These are phyloP conservation scores for Austroboletus niveus DNA, from an alignment of 1,284 basidiomycete genomes.

Conservation along the genomic window DNA sequence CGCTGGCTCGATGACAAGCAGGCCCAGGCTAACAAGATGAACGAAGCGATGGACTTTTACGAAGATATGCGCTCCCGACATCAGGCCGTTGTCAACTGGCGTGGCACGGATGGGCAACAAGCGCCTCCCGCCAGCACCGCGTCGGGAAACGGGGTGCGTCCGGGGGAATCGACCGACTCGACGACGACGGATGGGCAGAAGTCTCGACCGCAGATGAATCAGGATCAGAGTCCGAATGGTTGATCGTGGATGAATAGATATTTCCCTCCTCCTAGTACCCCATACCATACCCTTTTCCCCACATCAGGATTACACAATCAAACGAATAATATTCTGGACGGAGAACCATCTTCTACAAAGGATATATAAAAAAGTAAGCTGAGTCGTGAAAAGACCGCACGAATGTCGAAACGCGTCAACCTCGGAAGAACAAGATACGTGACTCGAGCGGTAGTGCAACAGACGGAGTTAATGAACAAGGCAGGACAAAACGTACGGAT, in stretches of 20 bases:
- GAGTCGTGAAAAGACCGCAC: constrained; percentile 19
- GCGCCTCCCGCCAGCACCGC: constrained; percentile 27
- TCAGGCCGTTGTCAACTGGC: constrained; percentile 55
- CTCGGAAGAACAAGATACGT: constrained; percentile 19
- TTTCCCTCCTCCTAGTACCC: constrained; percentile 10
- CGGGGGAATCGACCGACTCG: constrained; percentile 46
- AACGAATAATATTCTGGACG: constrained; percentile 31
- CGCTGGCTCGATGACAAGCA: constrained; percentile 96
- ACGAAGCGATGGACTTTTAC: constrained; percentile 84
- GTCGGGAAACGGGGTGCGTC: constrained; percentile 73
- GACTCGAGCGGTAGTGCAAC: constrained; percentile 19
- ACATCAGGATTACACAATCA: constrained; percentile 6
- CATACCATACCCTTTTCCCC: constrained; percentile 23
- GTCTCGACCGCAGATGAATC: constrained; percentile 62
- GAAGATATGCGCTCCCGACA: constrained; percentile 75
- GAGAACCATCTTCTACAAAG: constrained; percentile 29
- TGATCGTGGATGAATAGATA: constrained; percentile 54
- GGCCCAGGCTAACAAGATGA: constrained; percentile 91
- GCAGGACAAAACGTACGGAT: constrained; percentile 11
- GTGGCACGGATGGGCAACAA: constrained; percentile 40
- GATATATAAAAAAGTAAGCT: constrained; percentile 27
- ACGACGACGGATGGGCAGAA: constrained; percentile 70
- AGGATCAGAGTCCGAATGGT: constrained; percentile 86
- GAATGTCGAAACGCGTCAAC: constrained; percentile 15
- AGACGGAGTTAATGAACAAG: constrained; percentile 22